These are phyloP conservation scores for Elasticomyces elasticus DNA, from an alignment of 495 filamentous ascomycete species.

Conservation along the genomic window DNA sequence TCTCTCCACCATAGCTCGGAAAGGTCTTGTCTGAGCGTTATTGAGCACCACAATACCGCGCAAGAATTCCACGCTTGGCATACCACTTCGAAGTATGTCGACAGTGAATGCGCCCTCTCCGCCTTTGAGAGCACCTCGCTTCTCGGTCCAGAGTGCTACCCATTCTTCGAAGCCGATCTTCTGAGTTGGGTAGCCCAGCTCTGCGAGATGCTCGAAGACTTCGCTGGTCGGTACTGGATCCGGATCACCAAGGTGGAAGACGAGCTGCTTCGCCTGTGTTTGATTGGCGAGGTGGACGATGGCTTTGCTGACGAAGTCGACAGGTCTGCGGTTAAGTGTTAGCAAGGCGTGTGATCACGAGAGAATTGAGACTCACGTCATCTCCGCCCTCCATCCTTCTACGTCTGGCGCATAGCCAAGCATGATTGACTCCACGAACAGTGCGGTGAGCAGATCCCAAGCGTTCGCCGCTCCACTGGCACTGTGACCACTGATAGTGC, in stretches of 20 bases:
- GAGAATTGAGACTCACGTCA: slow-evolving; percentile 35
- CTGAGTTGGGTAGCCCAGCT: slow-evolving; percentile 55
- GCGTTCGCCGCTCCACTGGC: slow-evolving; percentile 59
- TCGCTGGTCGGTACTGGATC: slow-evolving; percentile 45
- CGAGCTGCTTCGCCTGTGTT: slow-evolving; percentile 40
- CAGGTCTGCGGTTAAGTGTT: slow-evolving; percentile 31
- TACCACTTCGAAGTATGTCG: slow-evolving; percentile 38
- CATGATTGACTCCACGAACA: slow-evolving; percentile 57
- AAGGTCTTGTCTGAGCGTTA: slow-evolving; percentile 46
- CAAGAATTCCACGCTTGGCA: slow-evolving; percentile 55
- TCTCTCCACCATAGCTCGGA: slow-evolving; percentile 45
- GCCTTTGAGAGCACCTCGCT: slow-evolving; percentile 45
- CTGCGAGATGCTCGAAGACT: slow-evolving; percentile 46
- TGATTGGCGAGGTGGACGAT: slow-evolving; percentile 52
- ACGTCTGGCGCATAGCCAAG: slow-evolving; percentile 53
- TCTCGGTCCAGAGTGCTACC: slow-evolving; percentile 52
- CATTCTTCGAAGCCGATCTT: slow-evolving; percentile 52
- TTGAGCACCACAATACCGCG: slow-evolving; percentile 50
- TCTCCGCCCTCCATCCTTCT: slow-evolving; percentile 58
- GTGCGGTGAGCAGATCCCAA: slow-evolving; percentile 55
- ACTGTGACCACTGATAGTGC: slow-evolving; percentile 74
- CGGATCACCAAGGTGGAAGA: slow-evolving; percentile 61
- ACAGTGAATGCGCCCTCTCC: slow-evolving; percentile 52
- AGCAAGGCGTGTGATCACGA: background rate
- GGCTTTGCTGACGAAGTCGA: slow-evolving; percentile 57